Base-by-base conservation (phyloP, 306 rosid species). In the Biancaea sappan region DNA sequence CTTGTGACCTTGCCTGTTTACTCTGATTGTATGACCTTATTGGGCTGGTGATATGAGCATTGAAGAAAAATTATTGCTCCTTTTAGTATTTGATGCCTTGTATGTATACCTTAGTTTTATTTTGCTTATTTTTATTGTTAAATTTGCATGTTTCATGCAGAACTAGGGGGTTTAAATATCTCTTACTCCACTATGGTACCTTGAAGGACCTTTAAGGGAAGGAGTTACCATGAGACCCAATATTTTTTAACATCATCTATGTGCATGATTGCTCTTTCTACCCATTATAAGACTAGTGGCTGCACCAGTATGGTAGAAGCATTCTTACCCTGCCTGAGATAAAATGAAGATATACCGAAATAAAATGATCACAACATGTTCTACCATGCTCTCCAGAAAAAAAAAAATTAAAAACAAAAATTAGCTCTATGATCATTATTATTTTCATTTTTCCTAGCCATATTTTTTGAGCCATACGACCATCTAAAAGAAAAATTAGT, bases 11-110 rank as follows among this genome's bases (percentile, higher is more conserved):
- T 52, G 58, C 44, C 22, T 15, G 28, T 51, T 76, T 52, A 68
- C 54, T 41, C 26, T n/a, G 19, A 72, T 76, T 72, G 41, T 24
- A 6, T 58, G 22, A 11, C 16, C 59, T 52, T 48, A 40, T 77
- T 72, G 79, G 34, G 32, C 25, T 67, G 43, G 76, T 24, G 82
- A 66, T 29, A 11, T 64, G 51, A 51, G 46, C 64, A 52, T 32
- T 57, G 48, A 51, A 72, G 64, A 26, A 72, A 67, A 46, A 48
- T 19, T 4, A 18, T 8, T 18, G 61, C 26, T n/a, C 58, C 29
- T 47, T 78, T 29, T 4, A 41, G 43, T 28, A 57, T 59, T 74
- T 29, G 52, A 56, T 34, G 57, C 16, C 44, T 77, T 68, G 21
- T 40, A n/a, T 48, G 37, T n/a, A 8, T 59, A 32, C 44, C 26